Base-by-base conservation (phyloP, 805 yeast genomes). In the Zygotorulaspora florentina region DNA sequence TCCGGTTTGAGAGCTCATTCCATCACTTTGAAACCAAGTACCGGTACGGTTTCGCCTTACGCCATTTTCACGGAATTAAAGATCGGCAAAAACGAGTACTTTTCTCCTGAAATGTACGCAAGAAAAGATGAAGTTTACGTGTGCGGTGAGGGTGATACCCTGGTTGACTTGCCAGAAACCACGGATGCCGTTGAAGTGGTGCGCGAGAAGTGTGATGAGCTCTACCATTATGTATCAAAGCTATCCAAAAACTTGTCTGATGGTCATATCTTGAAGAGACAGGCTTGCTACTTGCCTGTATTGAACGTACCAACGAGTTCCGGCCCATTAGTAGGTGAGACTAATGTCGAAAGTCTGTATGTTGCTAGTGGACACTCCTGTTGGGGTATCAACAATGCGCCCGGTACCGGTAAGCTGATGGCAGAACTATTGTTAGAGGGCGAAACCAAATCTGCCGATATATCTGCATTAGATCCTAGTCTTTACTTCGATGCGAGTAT, bases 311-410 rank as follows among this genome's bases (percentile, higher is more conserved):
- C 97, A 1, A 85, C 95, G 3, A 79, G 87, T 33, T 80, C 91
- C 1, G 99, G 99, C 5, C 99, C 99, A 0, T 71, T 93, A 43
- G 83, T 91, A 55, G 99, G 99, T 38, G 91, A 87, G 57, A 91
- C 98, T 0, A 89, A 89, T 58, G 95, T 90, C 7, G 79, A 77
- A 17, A 81, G 83, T 49, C 70, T 91, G 50, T 85, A 71, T 56
- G 65, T 91, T 45, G 96, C 96, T 2, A 79, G 91, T 12, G 99
- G 98, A 0, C 99, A 91, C 66, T 85, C 96, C 12, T 93, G 98
- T 68, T 91, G 99, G 99, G 99, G 99, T 17, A 93, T 91, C 52
- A 93, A 91, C 69, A 91, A 93, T 66, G 96, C 96, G 0, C 97
- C 97, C 1, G 97, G 86, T 3, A 90, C 97, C 0, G 99, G 99